A percentile compares a stretch with the other conserved stretches of the same genome.
Conservation (phyloP, 169 alveolate species). For the Cryptosporidium baileyi region DNA sequence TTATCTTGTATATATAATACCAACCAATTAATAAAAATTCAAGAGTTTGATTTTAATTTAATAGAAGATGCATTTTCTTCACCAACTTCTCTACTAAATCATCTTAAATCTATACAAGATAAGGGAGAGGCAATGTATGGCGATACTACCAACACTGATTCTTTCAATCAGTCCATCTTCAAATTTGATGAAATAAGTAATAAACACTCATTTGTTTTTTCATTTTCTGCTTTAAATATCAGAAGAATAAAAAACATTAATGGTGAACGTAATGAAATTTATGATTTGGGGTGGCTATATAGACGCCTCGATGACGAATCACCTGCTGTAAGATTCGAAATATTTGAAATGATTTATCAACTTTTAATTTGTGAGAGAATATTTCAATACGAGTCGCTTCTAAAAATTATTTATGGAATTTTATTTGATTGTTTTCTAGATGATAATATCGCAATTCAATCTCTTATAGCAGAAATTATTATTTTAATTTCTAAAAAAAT, state of each 20-base stretch:
- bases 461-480: conserved; percentile 50
- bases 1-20: conserved; percentile 32
- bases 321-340: conserved; percentile 61
- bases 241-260: background rate
- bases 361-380: background rate
- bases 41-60: conserved; percentile 1
- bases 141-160: conserved; percentile 4
- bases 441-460: conserved; percentile 57
- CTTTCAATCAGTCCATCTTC: background rate
- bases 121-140: background rate
- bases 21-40: background rate
- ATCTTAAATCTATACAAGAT: background rate
- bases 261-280: conserved; percentile 4
- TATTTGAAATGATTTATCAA: conserved; percentile 17
- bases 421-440: conserved; percentile 44
- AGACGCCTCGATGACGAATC: conserved; percentile 56
- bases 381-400: background rate
- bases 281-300: conserved; percentile 49
- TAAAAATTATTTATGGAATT: background rate
- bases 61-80: conserved; percentile 38
- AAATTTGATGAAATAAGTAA: background rate
- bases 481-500: background rate
- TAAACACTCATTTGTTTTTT: background rate
- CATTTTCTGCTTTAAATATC: background rate
- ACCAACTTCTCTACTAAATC: conserved; percentile 5